Evolutionary conservation across 1,139 yeast species (phyloP).

Genomic region (Pichia sp.): DNA sequence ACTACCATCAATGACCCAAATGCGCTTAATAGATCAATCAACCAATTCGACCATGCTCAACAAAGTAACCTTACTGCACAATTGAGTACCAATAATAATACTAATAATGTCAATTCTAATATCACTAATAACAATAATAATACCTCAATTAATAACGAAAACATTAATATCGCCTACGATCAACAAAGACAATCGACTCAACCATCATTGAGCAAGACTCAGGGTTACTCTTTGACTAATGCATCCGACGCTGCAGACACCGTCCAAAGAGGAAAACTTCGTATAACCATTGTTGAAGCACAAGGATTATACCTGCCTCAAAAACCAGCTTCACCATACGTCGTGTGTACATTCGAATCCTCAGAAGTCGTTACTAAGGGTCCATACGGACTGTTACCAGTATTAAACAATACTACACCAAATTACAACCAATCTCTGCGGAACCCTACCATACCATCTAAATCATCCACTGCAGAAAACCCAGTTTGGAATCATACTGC

Average conservation of each 20-base stretch:
- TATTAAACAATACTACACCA: too few species aligned
- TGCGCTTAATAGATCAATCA: conserved; percentile 29
- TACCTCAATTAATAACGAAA: neutral
- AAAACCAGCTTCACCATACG: conserved; percentile 72
- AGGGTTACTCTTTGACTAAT: conserved; percentile 16
- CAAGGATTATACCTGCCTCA: conserved; percentile 56
- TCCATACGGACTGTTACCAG: too few species aligned
- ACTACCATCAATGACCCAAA: conserved; percentile 47
- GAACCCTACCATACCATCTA: too few species aligned
- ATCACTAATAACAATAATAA: conserved; percentile 4
- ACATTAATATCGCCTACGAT: conserved; percentile 6
- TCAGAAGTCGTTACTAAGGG: conserved; percentile 88
- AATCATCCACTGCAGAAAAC: conserved; percentile 35
- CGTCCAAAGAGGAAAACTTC: conserved; percentile 77
- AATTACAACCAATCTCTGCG: too few species aligned
- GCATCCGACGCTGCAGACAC: conserved; percentile 27
- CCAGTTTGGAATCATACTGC: conserved; percentile 94
- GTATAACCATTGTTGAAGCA: conserved; percentile 80
- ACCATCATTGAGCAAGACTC: conserved; percentile 1
- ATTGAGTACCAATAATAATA: conserved; percentile 17
- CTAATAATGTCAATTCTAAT: conserved; percentile 10
- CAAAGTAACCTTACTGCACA: conserved; percentile 30
- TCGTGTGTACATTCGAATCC: conserved; percentile 90
- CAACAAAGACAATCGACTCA: conserved; percentile 1
- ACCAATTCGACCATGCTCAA: conserved; percentile 26